Evolutionary conservation across 805 yeast species (phyloP).

Genomic region (Saturnispora bothae): DNA sequence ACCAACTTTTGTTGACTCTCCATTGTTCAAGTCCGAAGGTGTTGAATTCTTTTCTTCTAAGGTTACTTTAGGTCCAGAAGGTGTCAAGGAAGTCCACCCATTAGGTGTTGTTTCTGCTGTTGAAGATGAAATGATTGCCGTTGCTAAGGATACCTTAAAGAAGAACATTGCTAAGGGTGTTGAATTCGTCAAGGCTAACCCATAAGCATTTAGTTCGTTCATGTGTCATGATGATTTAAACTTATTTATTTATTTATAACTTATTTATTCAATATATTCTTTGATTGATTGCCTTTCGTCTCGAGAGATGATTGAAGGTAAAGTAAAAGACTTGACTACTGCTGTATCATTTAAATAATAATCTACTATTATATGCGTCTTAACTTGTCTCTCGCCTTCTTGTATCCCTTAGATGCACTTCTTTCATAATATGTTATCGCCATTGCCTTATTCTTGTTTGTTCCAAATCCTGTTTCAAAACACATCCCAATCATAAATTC

Average conservation of each 20-base stretch:
- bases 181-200: slow-evolving; percentile 68
- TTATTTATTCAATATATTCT: slow-evolving; percentile 1
- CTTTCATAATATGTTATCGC: slow-evolving; percentile 43
- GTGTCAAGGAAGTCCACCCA: slow-evolving; percentile 73
- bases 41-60: slow-evolving; percentile 93
- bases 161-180: slow-evolving; percentile 92
- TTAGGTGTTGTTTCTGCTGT: slow-evolving; percentile 62
- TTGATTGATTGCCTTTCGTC: too few species aligned
- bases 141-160: slow-evolving; percentile 81
- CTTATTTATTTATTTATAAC: slow-evolving; percentile 5
- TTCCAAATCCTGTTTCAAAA: slow-evolving; percentile 56
- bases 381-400: slow-evolving; percentile 38
- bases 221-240: slow-evolving; percentile 1
- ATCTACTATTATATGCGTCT: slow-evolving; percentile 15
- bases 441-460: slow-evolving; percentile 30
- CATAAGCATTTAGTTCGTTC: slow-evolving; percentile 28
- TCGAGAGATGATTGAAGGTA: too few species aligned
- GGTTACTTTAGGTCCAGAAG: slow-evolving; percentile 87
- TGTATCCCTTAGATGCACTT: slow-evolving; percentile 56
- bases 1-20: slow-evolving; percentile 58
- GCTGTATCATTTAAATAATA: too few species aligned
- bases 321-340: too few species aligned
- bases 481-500: slow-evolving; percentile 63
- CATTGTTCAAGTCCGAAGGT: slow-evolving; percentile 78
- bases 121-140: slow-evolving; percentile 76